Base-by-base conservation (phyloP, 1,284 basidiomycete genomes). In the Phellinidium pouzarii region DNA sequence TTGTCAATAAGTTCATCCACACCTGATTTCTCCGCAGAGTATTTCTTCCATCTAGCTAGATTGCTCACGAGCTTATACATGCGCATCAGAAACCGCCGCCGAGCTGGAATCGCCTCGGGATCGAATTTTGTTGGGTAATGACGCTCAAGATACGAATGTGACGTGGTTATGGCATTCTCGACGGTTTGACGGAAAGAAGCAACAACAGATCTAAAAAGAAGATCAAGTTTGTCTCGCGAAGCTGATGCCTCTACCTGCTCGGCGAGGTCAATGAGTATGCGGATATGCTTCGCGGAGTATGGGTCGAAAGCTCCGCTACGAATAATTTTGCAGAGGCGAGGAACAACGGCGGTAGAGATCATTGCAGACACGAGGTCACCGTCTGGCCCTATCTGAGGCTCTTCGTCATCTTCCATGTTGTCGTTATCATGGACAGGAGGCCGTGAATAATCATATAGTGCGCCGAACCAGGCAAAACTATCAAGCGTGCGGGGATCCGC, bases 291-390 rank as follows among this genome's bases (percentile, higher is more conserved):
- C n/a, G 73, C 71, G 1, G 90, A 94, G 66, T 90, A 93, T 0
- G 87, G 84, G 65, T 97, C 89, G 53, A 94, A 76, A 1, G 79
- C 85, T 26, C 90, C 91, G 20, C 74, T 72, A 60, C 87, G 78
- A 22, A 94, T 65, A 17, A 91, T 65, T 59, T 79, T 84, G 61
- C 77, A 79, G 5, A 96, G 64, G 38, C 84, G 74, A 2, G 94
- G 92, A 22, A 90, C 80, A 43, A 95, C 75, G 0, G 86, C 82
- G 0, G 90, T 91, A 9, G 87, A 83, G 23, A 95, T 80, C 82
- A 95, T 91, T 1, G 88, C 85, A 17, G 88, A 81, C 22, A 93
- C 84, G n/a, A 95, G 73, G 62, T 95, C 91, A 11, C 88, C 90
- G 56, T 94, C 91, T 1, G 87, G 79, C 6, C 88, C 82, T n/a